Percentiles rank a stretch among this genome's conserved stretches.
phyloP scores from a whole-genome alignment of 305 asterid species.

The Fraxinus dipetala region DNA sequence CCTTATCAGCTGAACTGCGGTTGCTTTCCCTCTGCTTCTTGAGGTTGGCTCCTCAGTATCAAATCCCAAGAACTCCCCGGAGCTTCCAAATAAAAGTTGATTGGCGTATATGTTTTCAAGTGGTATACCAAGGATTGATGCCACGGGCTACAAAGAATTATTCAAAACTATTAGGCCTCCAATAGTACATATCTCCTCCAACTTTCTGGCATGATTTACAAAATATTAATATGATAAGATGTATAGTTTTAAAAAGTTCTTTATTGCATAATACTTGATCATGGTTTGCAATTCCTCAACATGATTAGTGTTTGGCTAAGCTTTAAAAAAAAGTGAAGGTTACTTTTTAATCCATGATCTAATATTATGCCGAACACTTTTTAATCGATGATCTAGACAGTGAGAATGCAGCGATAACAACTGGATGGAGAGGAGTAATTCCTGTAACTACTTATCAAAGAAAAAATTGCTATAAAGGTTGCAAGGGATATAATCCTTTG shows the following conservation, averaged over 20 bases:
- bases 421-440: neutral
- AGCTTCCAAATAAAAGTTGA: conserved; percentile 65
- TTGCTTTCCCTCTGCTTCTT: conserved; percentile 88
- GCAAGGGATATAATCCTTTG: neutral
- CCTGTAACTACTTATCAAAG: neutral
- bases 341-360: neutral
- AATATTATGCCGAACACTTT: neutral
- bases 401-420: neutral
- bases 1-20: conserved; percentile 73
- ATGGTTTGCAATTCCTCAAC: neutral
- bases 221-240: neutral
- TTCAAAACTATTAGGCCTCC: conserved; percentile 11
- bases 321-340: neutral
- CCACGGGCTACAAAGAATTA: conserved; percentile 56
- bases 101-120: conserved; percentile 67
- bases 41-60: conserved; percentile 84
- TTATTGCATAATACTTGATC: neutral
- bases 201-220: neutral
- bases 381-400: neutral
- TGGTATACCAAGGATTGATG: conserved; percentile 75
- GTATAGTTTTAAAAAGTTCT: neutral
- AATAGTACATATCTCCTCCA: neutral
- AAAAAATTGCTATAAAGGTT: neutral
- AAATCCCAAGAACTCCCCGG: conserved; percentile 77
- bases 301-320: neutral